Evolutionary conservation across 2,329 filamentous ascomycete species (phyloP).

Genomic region (Capronia americana): DNA sequence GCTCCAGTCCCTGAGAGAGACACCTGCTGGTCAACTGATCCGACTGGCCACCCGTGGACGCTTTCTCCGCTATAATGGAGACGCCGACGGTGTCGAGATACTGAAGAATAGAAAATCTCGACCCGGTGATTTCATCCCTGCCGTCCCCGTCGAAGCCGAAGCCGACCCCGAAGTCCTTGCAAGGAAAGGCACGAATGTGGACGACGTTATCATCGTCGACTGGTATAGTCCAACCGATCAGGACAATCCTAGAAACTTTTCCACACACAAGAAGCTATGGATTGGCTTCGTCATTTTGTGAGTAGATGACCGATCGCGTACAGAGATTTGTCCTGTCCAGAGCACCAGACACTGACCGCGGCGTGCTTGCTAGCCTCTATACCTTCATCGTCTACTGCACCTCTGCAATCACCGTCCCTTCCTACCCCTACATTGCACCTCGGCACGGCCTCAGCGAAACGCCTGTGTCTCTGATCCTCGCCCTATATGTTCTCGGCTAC

Average conservation of each 20-base stretch:
- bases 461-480: conserved; percentile 40
- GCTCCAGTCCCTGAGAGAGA: conserved; percentile 2
- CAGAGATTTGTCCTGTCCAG: not conserved
- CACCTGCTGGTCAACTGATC: conserved; percentile 10
- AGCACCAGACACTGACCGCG: not conserved
- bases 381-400: conserved; percentile 48
- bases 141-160: not conserved
- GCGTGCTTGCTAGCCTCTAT: conserved; percentile 37
- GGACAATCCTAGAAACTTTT: conserved; percentile 56
- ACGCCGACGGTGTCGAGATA: conserved; percentile 1
- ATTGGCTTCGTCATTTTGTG: conserved; percentile 38
- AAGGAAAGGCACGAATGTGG: conserved; percentile 30
- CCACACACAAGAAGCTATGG: conserved; percentile 39
- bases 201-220: conserved; percentile 44
- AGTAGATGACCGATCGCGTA: not conserved
- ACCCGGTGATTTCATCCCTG: not conserved
- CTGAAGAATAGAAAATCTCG: not conserved
- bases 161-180: conserved; percentile 12
- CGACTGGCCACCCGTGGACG: conserved; percentile 1
- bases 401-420: conserved; percentile 43
- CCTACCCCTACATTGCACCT: conserved; percentile 35
- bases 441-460: conserved; percentile 41
- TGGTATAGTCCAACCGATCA: conserved; percentile 58
- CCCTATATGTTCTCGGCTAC: conserved; percentile 46
- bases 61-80: conserved; percentile 7